Base-by-base conservation (phyloP, 495 filamentous ascomycete genomes). In the Articulospora tetracladia region DNA sequence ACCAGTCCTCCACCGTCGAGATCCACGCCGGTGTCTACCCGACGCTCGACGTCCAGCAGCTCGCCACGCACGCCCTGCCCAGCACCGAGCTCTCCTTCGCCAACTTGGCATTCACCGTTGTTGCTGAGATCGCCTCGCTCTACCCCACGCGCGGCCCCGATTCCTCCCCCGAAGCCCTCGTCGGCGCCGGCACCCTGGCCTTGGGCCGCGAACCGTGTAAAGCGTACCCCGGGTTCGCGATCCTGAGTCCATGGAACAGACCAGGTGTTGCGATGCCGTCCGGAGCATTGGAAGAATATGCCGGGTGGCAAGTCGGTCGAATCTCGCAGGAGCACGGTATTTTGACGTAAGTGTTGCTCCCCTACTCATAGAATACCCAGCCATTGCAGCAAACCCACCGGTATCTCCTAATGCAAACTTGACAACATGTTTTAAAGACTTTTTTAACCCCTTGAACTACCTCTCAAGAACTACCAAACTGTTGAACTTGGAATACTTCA, bases 41-140 rank as follows among this genome's bases (percentile, higher is more conserved):
- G 0, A 76, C 89, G 8, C 79, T 94, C 1, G 92, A 95, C 69
- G 73, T 94, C 65, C 92, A 96, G 70, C 92, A 95, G 60, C 71
- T 94, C 1, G 86, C 89, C 1, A 91, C 91, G 3, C 83, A 87
- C 67, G 84, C 86, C 2, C 65, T 76, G 11, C 69, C 75, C 1
- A 66, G 74, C 13, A 55, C 69, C 0, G 64, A 70, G 2, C 68
- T 82, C 3, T 73, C 75, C 0, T 74, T 77, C 32, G 62, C 73
- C 1, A 82, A 87, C 60, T 77, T 95, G 36, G 92, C 83, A 3
- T 72, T 93, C 26, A 85, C 80, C 2, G 78, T 93, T 1, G 64
- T 95, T 4, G 84, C 85, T 0, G 91, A 95, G 66, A 84, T 95
- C 0, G 78, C 82, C 47, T 85, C 82, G 61, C 62, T 91, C 10